These are phyloP conservation scores for Kodamaea derodonti DNA, from an alignment of 1,139 yeast species.

Conservation along the genomic window DNA sequence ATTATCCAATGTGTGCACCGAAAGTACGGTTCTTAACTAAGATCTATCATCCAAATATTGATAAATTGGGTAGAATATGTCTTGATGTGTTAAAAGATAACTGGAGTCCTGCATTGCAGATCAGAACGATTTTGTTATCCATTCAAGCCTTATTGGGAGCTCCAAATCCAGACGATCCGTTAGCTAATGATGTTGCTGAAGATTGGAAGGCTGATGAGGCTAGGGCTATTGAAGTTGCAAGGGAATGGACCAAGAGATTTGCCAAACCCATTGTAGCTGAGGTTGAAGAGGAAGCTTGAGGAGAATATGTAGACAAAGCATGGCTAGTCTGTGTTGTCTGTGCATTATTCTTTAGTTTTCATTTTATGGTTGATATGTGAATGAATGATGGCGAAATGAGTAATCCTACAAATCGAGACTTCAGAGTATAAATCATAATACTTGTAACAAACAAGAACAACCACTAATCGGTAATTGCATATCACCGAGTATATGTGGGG, in stretches of 20 bases:
- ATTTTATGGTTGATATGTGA: too few species aligned
- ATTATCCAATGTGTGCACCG: constrained; percentile 92
- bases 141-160: constrained; percentile 93
- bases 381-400: too few species aligned
- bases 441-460: too few species aligned
- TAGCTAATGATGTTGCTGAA: constrained; percentile 96
- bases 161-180: constrained; percentile 97
- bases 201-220: constrained; percentile 89
- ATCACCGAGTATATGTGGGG: too few species aligned
- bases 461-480: too few species aligned
- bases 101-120: constrained; percentile 99
- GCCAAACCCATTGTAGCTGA: too few species aligned
- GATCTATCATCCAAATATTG: constrained; percentile 95
- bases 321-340: too few species aligned
- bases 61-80: constrained; percentile 90
- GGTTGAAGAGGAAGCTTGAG: constrained; percentile 8
- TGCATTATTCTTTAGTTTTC: too few species aligned
- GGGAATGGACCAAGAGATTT: constrained; percentile 75
- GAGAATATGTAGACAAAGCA: too few species aligned
- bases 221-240: constrained; percentile 79
- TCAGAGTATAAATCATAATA: too few species aligned
- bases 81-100: constrained; percentile 85
- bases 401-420: too few species aligned
- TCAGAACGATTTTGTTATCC: constrained; percentile 86
- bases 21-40: constrained; percentile 88